Evolutionary conservation across 2,329 filamentous ascomycete species (phyloP), one percentile per base, ranked within the genome.

Genomic region (Fusarium veterinarium): DNA sequence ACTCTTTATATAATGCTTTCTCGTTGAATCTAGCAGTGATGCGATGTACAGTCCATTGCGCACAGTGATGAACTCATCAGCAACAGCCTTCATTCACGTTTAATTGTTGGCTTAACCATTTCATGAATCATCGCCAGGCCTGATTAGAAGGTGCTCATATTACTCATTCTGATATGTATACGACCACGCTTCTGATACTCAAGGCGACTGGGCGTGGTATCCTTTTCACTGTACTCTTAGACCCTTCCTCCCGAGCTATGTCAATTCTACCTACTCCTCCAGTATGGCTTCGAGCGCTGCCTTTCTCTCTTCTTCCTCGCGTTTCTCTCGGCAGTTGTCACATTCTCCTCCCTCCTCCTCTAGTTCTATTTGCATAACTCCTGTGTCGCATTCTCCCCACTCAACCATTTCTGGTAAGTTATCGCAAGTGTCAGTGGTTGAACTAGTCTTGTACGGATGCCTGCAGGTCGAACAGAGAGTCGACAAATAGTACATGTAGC

Each of bases 151-250:
- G 5, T 9, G 14, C 0, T n/a, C 3, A 1, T 16, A 6, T 14
- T 12, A 12, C 7, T 5, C 7, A 5, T 28, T n/a, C 4, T 28
- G 1, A 2, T 16, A 11, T 9, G 3, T 5, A 16, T 11, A 12
- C 1, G 4, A 11, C 10, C 8, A 19, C 5, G 14, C 0, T 23
- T 9, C 9, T 33, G 20, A 19, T 19, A 9, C 9, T 5, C 0
- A 5, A 19, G 3, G 3, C 13, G 1, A 12, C 7, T 13, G 4
- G 8, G 19, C 5, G 7, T 5, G 2, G 2, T n/a, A 9, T n/a
- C 6, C 0, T 0, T 13, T 37, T 25, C 19, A 28, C 23, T 16
- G 6, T 8, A 16, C 3, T 2, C 3, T 16, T 10, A 3, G 6
- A 4, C 33, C 5, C 2, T 9, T 17, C 10, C 5, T 17, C 4